These are phyloP conservation scores for Penicillium italicum DNA, from an alignment of 2,329 filamentous ascomycete genomes.

Conservation along the genomic window DNA sequence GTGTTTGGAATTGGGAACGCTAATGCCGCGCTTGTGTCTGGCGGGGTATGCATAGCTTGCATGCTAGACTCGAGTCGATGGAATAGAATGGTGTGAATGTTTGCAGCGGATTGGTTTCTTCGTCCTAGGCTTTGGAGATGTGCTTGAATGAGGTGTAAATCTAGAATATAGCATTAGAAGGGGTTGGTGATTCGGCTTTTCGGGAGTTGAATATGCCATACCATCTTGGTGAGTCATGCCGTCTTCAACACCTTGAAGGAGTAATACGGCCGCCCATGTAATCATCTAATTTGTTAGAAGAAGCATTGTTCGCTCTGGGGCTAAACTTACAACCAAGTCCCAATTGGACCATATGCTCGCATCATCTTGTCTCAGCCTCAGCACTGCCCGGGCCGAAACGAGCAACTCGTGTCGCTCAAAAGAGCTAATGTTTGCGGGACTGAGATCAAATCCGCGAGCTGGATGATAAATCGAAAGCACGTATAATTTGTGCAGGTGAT, in stretches of 20 bases:
- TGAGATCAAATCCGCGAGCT: slow-evolving; percentile 28
- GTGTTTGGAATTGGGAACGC: slow-evolving; percentile 18
- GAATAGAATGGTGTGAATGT: slow-evolving; percentile 26
- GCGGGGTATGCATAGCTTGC: slow-evolving; percentile 30
- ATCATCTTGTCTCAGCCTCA: slow-evolving; percentile 29
- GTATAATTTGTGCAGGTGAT: slow-evolving; percentile 32
- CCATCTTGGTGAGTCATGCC: slow-evolving; percentile 30
- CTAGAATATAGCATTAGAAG: slow-evolving; percentile 8
- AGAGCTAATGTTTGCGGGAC: slow-evolving; percentile 26
- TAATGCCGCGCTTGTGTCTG: slow-evolving; percentile 21
- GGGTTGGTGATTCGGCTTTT: background rate
- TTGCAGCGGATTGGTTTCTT: slow-evolving; percentile 20
- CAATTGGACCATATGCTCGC: slow-evolving; percentile 33
- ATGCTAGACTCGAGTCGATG: slow-evolving; percentile 27
- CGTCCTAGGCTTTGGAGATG: slow-evolving; percentile 26
- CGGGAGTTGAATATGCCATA: slow-evolving; percentile 1
- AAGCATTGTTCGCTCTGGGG: background rate
- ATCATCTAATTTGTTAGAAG: slow-evolving; percentile 24
- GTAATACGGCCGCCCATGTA: slow-evolving; percentile 28
- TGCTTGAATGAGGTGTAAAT: slow-evolving; percentile 25
- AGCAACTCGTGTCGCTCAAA: slow-evolving; percentile 28
- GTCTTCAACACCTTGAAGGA: slow-evolving; percentile 28
- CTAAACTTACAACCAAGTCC: slow-evolving; percentile 27
- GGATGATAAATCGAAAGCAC: slow-evolving; percentile 32
- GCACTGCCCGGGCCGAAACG: slow-evolving; percentile 29